Conservation (phyloP, 257 asterid species). For the Phtheirospermum japonicum region DNA sequence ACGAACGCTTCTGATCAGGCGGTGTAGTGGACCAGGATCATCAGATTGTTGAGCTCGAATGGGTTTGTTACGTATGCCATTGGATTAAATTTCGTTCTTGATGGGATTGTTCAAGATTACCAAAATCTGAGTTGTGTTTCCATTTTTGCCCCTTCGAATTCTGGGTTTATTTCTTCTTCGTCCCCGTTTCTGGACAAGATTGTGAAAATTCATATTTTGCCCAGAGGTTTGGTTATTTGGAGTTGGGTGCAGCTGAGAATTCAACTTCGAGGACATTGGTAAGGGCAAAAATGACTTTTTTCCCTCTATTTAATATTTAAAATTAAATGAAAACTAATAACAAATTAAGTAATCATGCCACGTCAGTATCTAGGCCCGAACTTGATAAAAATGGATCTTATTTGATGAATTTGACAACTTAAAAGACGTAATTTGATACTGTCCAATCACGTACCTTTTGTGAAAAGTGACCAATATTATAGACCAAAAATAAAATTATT, state of each 20-base stretch:
- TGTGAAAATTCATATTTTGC: conserved; percentile 58
- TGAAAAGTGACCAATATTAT: too few species aligned
- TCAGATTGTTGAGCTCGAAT: conserved; percentile 42
- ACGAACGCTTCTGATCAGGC: background rate
- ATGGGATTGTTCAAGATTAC: conserved; percentile 41
- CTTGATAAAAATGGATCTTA: too few species aligned
- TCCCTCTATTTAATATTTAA: too few species aligned
- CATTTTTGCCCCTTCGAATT: conserved; percentile 57
- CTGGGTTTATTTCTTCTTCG: conserved; percentile 46
- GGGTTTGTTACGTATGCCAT: conserved; percentile 63
- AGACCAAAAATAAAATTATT: too few species aligned
- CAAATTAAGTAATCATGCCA: too few species aligned
- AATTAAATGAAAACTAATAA: too few species aligned
- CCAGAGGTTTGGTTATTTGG: conserved; percentile 31
- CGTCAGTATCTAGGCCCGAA: too few species aligned
- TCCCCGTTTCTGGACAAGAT: conserved; percentile 48
- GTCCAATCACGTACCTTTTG: too few species aligned
- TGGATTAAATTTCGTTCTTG: conserved; percentile 56
- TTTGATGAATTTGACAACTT: too few species aligned
- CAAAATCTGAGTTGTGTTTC: conserved; percentile 41
- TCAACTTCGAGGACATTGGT: conserved; percentile 46
- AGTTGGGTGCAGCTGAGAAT: conserved; percentile 35
- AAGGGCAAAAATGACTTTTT: too few species aligned
- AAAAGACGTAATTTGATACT: too few species aligned
- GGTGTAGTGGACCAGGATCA: conserved; percentile 44